Conservation (phyloP, 208 protist genomes). For the Lotmaria passim region DNA sequence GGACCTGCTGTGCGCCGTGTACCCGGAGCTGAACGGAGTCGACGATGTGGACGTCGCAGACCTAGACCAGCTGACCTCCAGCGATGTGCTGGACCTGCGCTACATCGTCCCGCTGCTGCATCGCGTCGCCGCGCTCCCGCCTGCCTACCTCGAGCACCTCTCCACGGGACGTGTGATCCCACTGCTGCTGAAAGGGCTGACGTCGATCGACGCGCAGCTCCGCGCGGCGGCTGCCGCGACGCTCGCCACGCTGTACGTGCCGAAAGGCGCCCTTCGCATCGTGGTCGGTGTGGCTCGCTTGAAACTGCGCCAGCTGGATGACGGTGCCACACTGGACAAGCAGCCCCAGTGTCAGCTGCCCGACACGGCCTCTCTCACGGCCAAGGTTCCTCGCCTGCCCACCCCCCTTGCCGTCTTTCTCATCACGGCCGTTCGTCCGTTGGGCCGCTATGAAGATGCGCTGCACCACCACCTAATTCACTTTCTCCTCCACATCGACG, state of each 20-base stretch:
- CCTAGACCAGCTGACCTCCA: conserved; percentile 38
- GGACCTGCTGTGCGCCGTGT: conserved; percentile 69
- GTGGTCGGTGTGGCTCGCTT: conserved; percentile 76
- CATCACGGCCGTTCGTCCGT: conserved; percentile 54
- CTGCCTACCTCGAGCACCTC: conserved; percentile 36
- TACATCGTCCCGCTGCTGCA: conserved; percentile 88
- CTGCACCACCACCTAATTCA: conserved; percentile 83
- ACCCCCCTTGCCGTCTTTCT: conserved; percentile 73
- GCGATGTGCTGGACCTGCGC: conserved; percentile 67
- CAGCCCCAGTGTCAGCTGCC: conserved; percentile 2
- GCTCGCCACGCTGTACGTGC: conserved; percentile 55
- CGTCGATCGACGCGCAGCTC: conserved; percentile 58
- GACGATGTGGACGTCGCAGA: conserved; percentile 54
- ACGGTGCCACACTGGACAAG: conserved; percentile 25
- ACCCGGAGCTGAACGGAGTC: conserved; percentile 62
- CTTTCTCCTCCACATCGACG: conserved; percentile 59
- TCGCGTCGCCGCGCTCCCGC: conserved; percentile 63
- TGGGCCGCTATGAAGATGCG: conserved; percentile 53
- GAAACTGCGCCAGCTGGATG: conserved; percentile 62
- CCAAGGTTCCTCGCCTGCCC: conserved; percentile 63
- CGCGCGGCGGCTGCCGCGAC: conserved; percentile 56
- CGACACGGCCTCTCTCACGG: background rate
- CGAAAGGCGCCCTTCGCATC: conserved; percentile 56
- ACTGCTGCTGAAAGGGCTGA: conserved; percentile 72
- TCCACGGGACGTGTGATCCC: conserved; percentile 64